A percentile compares a stretch with the other conserved stretches of the same genome.
Evolutionary conservation across 371 early-diverging fungal species (phyloP).

Genomic region (Funneliformis caledonium): DNA sequence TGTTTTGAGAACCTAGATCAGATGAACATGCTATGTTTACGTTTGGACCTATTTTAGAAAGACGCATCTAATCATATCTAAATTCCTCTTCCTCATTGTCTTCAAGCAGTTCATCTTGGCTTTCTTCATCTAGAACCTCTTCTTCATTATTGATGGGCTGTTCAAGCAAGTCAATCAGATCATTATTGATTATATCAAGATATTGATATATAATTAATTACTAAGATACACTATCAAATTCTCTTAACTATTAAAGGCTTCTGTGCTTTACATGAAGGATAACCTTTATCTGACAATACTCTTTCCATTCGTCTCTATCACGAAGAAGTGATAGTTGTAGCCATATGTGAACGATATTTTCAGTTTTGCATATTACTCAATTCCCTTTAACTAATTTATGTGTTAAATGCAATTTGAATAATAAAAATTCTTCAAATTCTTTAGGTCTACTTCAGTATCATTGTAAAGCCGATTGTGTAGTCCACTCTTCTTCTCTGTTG

Average conservation of each 20-base stretch:
- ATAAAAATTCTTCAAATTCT: too few relatives aligned
- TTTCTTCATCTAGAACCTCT: not conserved
- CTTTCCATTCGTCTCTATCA: slow-evolving; percentile 1
- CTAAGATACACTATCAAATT: not conserved
- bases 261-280: not conserved
- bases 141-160: not conserved
- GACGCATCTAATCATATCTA: not conserved
- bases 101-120: not conserved
- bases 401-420: too few relatives aligned
- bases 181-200: too few relatives aligned
- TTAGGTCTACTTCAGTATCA: not conserved
- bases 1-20: not conserved
- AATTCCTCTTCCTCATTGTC: not conserved
- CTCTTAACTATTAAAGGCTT: not conserved
- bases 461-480: not conserved
- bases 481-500: not conserved
- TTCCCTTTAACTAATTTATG: too few relatives aligned
- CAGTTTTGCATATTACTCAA: not conserved
- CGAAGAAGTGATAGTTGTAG: not conserved
- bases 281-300: slow-evolving; percentile 12
- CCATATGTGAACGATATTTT: slow-evolving; percentile 10
- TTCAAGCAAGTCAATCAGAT: slow-evolving; percentile 13
- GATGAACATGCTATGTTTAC: not conserved
- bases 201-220: not conserved
- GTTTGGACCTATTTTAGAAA: not conserved